These are phyloP conservation scores for Trichoderma hamatum DNA, from an alignment of 2,329 filamentous ascomycete species.

Conservation along the genomic window DNA sequence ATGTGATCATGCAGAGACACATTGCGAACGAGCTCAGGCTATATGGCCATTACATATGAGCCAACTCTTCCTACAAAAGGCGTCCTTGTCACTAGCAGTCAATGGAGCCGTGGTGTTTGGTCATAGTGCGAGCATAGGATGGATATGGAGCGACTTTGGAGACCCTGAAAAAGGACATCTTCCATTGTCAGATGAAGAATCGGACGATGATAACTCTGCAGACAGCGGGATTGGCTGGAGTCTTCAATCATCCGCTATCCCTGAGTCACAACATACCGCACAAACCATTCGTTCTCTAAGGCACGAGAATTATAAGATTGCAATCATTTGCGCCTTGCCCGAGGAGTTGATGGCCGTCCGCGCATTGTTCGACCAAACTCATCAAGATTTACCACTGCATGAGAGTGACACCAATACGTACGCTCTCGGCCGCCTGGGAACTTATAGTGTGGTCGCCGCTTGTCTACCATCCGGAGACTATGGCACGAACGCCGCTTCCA, in stretches of 20 bases:
- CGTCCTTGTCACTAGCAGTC: background rate
- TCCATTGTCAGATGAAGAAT: background rate
- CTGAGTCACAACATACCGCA: no score
- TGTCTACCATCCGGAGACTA: background rate
- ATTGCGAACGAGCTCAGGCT: background rate
- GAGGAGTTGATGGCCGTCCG: background rate
- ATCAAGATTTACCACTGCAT: background rate
- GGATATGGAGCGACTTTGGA: background rate
- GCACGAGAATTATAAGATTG: no score
- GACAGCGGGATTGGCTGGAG: background rate
- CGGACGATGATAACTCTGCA: background rate
- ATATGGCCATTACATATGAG: background rate
- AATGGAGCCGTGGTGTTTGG: background rate
- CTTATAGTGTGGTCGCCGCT: background rate
- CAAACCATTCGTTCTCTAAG: no score
- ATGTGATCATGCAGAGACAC: background rate
- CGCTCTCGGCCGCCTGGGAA: background rate
- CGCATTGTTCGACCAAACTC: background rate
- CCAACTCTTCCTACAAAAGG: background rate
- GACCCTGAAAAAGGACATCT: background rate
- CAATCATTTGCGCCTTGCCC: no score
- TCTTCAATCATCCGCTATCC: background rate
- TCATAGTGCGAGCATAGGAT: background rate
- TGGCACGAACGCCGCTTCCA: no score
- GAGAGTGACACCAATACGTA: background rate